Evolutionary conservation across 176 grass and related monocot genomes (phyloP).

Genomic region (Hordeum vulgare): DNA sequence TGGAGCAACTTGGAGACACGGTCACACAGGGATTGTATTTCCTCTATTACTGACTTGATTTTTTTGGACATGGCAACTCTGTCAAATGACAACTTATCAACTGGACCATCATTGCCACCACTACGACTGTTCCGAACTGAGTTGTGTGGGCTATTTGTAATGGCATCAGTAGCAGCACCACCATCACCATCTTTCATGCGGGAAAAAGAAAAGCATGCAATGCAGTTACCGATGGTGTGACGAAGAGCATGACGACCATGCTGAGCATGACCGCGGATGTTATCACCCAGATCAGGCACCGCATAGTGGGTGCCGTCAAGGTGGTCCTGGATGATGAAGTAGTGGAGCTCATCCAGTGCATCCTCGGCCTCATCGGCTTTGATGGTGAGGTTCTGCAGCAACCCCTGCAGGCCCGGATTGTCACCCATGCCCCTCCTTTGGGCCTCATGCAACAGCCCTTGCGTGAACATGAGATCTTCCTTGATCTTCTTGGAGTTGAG

Average conservation of each 20-base stretch:
- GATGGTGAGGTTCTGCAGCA: neutral
- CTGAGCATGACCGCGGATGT: neutral
- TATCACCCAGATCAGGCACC: neutral
- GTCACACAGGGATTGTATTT: too few species aligned
- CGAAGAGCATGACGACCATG: neutral
- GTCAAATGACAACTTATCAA: too few species aligned
- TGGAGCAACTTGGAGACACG: too few species aligned
- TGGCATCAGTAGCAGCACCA: too few species aligned
- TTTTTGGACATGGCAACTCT: too few species aligned
- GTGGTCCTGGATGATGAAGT: neutral
- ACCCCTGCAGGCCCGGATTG: neutral
- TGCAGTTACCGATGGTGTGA: neutral
- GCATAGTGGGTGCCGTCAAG: neutral
- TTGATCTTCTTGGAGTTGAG: neutral
- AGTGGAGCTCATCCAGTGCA: neutral
- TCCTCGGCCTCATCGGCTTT: neutral
- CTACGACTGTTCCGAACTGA: too few species aligned
- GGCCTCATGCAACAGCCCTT: neutral
- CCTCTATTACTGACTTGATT: too few species aligned
- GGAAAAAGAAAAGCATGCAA: neutral
- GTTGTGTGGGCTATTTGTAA: too few species aligned
- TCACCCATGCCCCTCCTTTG: neutral
- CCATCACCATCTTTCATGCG: too few species aligned
- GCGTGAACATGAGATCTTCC: accelerated
- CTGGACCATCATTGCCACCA: too few species aligned